Evolutionary conservation across 192 early-diverging fungal species (phyloP).

Genomic region (Mortierella claussenii): DNA sequence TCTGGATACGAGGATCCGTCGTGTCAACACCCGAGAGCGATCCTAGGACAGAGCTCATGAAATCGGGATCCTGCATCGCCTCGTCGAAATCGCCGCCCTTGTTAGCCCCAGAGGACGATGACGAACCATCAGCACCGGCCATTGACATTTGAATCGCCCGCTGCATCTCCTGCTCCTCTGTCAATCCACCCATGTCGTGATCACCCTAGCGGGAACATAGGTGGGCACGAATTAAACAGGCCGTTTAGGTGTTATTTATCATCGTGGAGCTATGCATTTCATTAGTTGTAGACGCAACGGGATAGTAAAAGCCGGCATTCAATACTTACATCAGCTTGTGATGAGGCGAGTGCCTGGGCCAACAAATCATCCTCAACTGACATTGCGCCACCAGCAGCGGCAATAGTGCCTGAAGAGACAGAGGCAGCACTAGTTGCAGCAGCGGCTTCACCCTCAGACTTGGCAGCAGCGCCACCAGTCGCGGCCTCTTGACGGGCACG

Average conservation of each 20-base stretch:
- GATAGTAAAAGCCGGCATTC: no score
- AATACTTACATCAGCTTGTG: slow-evolving; percentile 63
- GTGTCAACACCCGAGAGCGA: slow-evolving; percentile 90
- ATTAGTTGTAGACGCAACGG: no score
- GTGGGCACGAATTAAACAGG: no score
- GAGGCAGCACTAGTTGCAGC: slow-evolving; percentile 27
- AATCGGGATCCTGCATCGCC: slow-evolving; percentile 60
- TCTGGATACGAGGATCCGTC: slow-evolving; percentile 83
- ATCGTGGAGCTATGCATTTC: no score
- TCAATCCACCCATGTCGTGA: slow-evolving; percentile 71
- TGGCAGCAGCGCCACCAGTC: slow-evolving; percentile 52
- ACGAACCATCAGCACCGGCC: slow-evolving; percentile 50
- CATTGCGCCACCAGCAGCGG: slow-evolving; percentile 12
- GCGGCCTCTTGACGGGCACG: slow-evolving; percentile 86
- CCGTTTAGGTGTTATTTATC: no score
- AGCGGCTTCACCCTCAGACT: slow-evolving; percentile 53
- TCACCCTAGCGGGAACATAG: slow-evolving; percentile 72
- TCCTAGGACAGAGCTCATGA: slow-evolving; percentile 80
- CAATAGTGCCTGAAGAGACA: no score
- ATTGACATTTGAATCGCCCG: slow-evolving; percentile 84
- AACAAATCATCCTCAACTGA: slow-evolving; percentile 70
- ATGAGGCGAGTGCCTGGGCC: slow-evolving; percentile 77
- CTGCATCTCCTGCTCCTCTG: slow-evolving; percentile 78
- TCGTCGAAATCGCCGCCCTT: slow-evolving; percentile 49
- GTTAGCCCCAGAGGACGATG: slow-evolving; percentile 9